phyloP scores from a whole-genome alignment of 768 basidiomycete genomes.

The Auricularia heimuer region DNA sequence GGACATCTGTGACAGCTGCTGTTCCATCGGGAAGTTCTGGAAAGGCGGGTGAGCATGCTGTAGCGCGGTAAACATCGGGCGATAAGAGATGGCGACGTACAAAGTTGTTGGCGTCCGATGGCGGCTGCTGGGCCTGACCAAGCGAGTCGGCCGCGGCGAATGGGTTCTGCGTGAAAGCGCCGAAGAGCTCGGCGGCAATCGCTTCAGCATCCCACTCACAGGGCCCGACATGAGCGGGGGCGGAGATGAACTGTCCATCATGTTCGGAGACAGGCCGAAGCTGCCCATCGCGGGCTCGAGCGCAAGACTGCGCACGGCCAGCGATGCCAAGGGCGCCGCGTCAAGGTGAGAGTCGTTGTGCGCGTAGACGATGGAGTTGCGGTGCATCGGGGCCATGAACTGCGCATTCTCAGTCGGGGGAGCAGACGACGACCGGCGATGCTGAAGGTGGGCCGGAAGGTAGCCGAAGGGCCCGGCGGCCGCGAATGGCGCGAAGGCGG shows the following conservation, averaged over 20 bases:
- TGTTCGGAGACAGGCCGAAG: not conserved
- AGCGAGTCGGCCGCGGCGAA: not conserved
- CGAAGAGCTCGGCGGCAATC: not conserved
- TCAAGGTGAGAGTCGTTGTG: not conserved
- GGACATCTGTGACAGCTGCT: not conserved
- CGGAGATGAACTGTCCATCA: not conserved
- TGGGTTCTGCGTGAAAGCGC: not conserved
- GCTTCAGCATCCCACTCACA: not conserved
- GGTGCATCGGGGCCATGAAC: not conserved
- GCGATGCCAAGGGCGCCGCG: not conserved
- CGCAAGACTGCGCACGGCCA: not conserved
- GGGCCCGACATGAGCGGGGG: not conserved
- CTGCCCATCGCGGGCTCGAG: not conserved
- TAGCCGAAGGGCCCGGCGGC: slow-evolving; percentile 3
- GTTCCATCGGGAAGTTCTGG: not conserved
- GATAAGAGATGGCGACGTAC: not conserved
- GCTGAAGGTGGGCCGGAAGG: slow-evolving; percentile 22
- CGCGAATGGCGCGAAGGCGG: slow-evolving; percentile 6
- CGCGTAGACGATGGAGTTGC: not conserved
- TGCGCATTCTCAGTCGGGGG: slow-evolving; percentile 23
- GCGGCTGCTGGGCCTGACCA: not conserved
- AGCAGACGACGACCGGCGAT: slow-evolving; percentile 53
- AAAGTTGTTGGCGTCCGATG: not conserved
- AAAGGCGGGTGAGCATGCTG: not conserved
- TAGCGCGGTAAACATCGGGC: not conserved